Evolutionary conservation across 2,329 filamentous ascomycete genomes (phyloP), one percentile per base, ranked within the genome.

Genomic region (Stagonosporopsis cucurbitacearum): DNA sequence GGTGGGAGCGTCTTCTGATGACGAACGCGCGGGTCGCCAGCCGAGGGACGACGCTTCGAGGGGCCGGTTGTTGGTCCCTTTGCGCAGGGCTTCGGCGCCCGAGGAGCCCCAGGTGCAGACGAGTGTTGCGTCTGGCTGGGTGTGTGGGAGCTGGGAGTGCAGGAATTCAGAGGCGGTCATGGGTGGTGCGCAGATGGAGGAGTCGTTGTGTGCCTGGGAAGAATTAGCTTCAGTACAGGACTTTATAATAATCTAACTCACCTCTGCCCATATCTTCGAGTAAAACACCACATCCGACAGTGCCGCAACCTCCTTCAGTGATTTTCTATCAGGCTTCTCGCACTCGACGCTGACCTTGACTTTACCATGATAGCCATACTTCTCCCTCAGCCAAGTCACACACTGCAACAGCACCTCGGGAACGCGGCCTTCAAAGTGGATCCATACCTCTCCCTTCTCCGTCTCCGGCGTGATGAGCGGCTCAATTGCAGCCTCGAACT

Each of bases 351-450:
- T 92, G 68, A 91, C 77, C 42, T 66, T 80, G 42, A 80, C 77
- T 4, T 64, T 23, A 80, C 81, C 50, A 6, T 30, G 6, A 79
- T 76, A 25, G 66, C 66, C 39, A 67, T 52, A 32, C 4, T 20
- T 41, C 2, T 44, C 66, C 45, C 84, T 83, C 60, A 90, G 69
- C 64, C 84, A 75, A 37, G 69, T 78, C 50, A 91, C 85, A 72
- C 86, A 90, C 37, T 79, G 68, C 20, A 85, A 74, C 23, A 82
- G 86, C 43, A 85, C 84, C 40, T 84, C 81, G 35, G 87, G 86
- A 51, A 85, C 84, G 50, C 88, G 84, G 57, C 89, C 89, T 85
- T 91, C 88, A 64, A 91, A 91, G 77, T 92, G 89, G 78, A 86
- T 89, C 88, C 86, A 91, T 6, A 58, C 63, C 32, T 50, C 51